phyloP scores from a whole-genome alignment of 2,329 filamentous ascomycete genomes.

The Ceratocystis albifundus region DNA sequence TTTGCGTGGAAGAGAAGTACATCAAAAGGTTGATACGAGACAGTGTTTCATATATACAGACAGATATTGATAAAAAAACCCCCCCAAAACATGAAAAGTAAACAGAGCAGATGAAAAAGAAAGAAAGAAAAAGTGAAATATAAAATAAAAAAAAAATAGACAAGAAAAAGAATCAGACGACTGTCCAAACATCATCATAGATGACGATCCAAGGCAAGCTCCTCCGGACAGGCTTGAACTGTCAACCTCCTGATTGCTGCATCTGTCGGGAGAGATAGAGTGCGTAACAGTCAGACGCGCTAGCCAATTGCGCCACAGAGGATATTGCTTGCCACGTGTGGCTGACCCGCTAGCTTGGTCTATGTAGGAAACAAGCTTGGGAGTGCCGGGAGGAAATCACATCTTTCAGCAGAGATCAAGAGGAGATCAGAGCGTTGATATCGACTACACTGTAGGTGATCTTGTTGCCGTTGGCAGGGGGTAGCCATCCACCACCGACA shows the following conservation, averaged over 20 bases:
- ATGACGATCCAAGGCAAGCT: not conserved
- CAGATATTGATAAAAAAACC: no score
- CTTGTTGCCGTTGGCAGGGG: constrained; percentile 37
- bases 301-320: constrained; percentile 42
- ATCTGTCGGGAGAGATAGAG: not conserved
- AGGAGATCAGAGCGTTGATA: constrained; percentile 21
- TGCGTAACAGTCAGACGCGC: constrained; percentile 47
- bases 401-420: not conserved
- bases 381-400: not conserved
- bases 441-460: constrained; percentile 32
- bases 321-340: not conserved
- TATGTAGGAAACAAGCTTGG: not conserved
- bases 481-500: constrained; percentile 36
- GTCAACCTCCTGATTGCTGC: constrained; percentile 12
- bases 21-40: not conserved
- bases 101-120: not conserved
- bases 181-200: not conserved
- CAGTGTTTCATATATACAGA: no score
- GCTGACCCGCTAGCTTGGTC: not conserved
- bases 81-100: not conserved
- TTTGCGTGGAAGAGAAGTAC: not conserved
- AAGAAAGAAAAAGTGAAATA: not conserved
- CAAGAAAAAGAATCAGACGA: not conserved
- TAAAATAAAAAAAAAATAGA: not conserved
- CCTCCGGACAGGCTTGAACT: constrained; percentile 14